These are phyloP conservation scores for Penicillium sp. DNA, from an alignment of 2,329 filamentous ascomycete genomes.

Conservation along the genomic window DNA sequence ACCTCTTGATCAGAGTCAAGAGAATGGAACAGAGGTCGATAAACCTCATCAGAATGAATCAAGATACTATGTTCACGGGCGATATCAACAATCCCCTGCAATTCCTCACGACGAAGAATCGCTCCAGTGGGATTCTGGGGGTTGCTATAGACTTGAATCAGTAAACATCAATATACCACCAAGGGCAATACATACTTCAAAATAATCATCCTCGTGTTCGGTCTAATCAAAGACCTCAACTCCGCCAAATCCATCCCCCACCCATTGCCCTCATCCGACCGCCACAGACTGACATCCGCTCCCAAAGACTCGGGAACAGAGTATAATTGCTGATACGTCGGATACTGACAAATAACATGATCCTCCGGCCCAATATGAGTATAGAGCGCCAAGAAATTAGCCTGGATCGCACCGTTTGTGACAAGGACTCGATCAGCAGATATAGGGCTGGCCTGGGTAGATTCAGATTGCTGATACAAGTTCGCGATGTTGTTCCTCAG, in stretches of 20 bases:
- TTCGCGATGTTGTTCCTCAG: slow-evolving; percentile 32
- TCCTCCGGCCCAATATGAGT: slow-evolving; percentile 69
- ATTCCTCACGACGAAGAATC: slow-evolving; percentile 58
- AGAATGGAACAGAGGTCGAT: slow-evolving; percentile 72
- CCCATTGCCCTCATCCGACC: slow-evolving; percentile 59
- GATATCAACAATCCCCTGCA: slow-evolving; percentile 61
- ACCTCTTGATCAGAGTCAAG: slow-evolving; percentile 48
- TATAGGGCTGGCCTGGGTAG: slow-evolving; percentile 34
- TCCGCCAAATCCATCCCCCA: slow-evolving; percentile 68
- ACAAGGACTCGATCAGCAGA: slow-evolving; percentile 66
- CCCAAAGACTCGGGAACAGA: slow-evolving; percentile 70
- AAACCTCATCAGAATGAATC: slow-evolving; percentile 76
- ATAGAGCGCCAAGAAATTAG: slow-evolving; percentile 80
- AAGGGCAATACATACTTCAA: slow-evolving; percentile 47
- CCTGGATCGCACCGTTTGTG: slow-evolving; percentile 75
- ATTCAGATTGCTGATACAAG: slow-evolving; percentile 44
- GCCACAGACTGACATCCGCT: slow-evolving; percentile 75
- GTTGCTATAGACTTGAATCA: slow-evolving; percentile 46
- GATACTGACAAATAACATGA: slow-evolving; percentile 82
- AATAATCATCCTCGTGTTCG: slow-evolving; percentile 56
- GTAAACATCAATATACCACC: background rate
- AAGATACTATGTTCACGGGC: slow-evolving; percentile 62
- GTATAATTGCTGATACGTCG: slow-evolving; percentile 84
- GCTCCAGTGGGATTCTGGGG: slow-evolving; percentile 80
- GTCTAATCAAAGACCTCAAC: slow-evolving; percentile 58